Evolutionary conservation across 306 rosid species (phyloP).

Genomic region (Arachis hypogaea): DNA sequence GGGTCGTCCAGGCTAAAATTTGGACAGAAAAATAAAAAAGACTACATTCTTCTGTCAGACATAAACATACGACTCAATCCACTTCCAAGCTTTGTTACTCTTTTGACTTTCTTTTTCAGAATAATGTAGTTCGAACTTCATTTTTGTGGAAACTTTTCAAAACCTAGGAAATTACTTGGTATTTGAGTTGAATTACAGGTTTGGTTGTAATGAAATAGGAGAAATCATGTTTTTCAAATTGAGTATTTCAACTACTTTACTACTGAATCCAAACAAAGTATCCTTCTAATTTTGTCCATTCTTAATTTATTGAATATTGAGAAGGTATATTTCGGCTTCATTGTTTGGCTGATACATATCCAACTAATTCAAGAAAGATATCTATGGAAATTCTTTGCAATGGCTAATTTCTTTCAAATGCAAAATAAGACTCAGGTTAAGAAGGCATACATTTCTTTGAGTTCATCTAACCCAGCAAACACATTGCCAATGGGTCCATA

Average conservation of each 20-base stretch:
- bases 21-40: constrained; percentile 16
- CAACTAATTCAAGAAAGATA: not conserved
- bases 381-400: not conserved
- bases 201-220: no score
- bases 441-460: constrained; percentile 78
- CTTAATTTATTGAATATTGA: not conserved
- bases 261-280: no score
- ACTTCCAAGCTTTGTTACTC: not conserved
- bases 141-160: no score
- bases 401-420: constrained; percentile 20
- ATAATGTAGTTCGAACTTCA: no score
- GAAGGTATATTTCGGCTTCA: constrained; percentile 23
- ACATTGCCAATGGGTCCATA: constrained; percentile 87
- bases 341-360: not conserved
- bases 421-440: constrained; percentile 29
- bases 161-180: no score
- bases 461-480: constrained; percentile 69
- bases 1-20: constrained; percentile 14
- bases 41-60: not conserved
- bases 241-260: no score
- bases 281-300: constrained; percentile 7
- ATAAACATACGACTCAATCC: not conserved
- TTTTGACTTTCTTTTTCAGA: no score
- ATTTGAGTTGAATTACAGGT: no score
- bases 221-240: no score